Percentiles rank a stretch among this genome's conserved stretches.
These are phyloP conservation scores for Papiliotrema fonsecae DNA, from an alignment of 1,284 basidiomycete genomes.

Conservation along the genomic window DNA sequence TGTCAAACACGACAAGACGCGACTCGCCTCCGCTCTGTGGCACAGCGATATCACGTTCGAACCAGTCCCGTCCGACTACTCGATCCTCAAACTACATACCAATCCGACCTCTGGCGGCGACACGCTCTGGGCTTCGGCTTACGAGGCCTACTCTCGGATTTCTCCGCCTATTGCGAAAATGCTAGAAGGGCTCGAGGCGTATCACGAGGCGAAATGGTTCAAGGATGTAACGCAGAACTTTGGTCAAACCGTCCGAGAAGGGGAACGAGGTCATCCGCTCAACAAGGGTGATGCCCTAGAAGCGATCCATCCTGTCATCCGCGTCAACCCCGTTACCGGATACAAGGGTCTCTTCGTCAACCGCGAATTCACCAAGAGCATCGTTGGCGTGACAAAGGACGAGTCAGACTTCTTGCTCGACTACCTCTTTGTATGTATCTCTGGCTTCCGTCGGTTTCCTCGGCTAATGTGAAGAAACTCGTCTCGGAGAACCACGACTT, in stretches of 20 bases:
- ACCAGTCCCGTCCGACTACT: conserved; percentile 60
- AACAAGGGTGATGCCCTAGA: conserved; percentile 56
- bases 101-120: conserved; percentile 52
- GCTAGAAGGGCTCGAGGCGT: conserved; percentile 58
- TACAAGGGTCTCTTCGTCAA: conserved; percentile 64
- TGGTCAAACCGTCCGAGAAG: conserved; percentile 5
- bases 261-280: conserved; percentile 53
- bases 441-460: too few species aligned
- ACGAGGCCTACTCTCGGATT: conserved; percentile 62
- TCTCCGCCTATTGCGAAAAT: conserved; percentile 56
- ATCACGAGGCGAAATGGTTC: conserved; percentile 57
- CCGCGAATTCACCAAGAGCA: conserved; percentile 57
- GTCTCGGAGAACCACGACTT: conserved; percentile 55
- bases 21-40: conserved; percentile 4
- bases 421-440: conserved; percentile 17
- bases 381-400: conserved; percentile 58
- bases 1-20: not conserved
- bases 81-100: conserved; percentile 51
- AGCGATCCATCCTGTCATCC: conserved; percentile 52
- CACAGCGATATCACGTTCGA: conserved; percentile 64
- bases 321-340: conserved; percentile 54
- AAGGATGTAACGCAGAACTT: conserved; percentile 36
- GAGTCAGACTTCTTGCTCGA: conserved; percentile 53
- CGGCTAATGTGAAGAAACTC: conserved; percentile 46
- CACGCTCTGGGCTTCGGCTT: conserved; percentile 52